A percentile compares a stretch with the other conserved stretches of the same genome.
Conservation (phyloP, 805 yeast genomes). For the Kluyveromyces dobzhanskii region DNA sequence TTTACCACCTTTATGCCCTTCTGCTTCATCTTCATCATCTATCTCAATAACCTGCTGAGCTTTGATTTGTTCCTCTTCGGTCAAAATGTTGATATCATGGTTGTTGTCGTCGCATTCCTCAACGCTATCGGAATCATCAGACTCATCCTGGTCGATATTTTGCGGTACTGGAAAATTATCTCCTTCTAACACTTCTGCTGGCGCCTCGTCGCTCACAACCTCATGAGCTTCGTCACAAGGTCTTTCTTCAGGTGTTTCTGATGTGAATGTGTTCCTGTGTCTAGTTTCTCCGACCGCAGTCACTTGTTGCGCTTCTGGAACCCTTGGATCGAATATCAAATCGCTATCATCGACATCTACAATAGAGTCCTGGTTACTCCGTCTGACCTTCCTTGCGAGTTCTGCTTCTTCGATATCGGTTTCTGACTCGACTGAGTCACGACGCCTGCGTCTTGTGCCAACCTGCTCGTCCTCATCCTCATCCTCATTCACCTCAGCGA, state of each 20-base stretch:
- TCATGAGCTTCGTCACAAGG: neutral
- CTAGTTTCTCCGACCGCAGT: too few relatives aligned
- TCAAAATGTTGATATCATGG: neutral
- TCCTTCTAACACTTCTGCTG: too few relatives aligned
- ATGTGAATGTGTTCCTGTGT: too few relatives aligned
- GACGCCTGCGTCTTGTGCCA: conserved; percentile 7
- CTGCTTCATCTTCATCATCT: conserved; percentile 28
- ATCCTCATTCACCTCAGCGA: conserved; percentile 1
- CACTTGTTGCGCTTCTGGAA: too few relatives aligned
- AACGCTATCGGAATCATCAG: conserved; percentile 2
- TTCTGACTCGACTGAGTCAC: neutral
- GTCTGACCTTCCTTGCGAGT: conserved; percentile 7
- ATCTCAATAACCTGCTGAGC: conserved; percentile 34
- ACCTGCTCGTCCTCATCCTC: conserved; percentile 6
- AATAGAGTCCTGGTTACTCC: too few relatives aligned
- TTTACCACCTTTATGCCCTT: conserved; percentile 2
- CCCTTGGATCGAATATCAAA: neutral
- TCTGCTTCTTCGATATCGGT: conserved; percentile 7
- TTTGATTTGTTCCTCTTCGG: conserved; percentile 15
- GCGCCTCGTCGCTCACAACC: too few relatives aligned
- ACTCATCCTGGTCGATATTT: too few relatives aligned
- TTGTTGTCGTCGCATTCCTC: conserved; percentile 2
- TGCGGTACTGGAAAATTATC: too few relatives aligned
- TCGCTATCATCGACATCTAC: neutral
- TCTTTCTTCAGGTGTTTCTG: too few relatives aligned